Conservation (phyloP, 2,329 filamentous ascomycete genomes). For the Elsinoe arachidis region DNA sequence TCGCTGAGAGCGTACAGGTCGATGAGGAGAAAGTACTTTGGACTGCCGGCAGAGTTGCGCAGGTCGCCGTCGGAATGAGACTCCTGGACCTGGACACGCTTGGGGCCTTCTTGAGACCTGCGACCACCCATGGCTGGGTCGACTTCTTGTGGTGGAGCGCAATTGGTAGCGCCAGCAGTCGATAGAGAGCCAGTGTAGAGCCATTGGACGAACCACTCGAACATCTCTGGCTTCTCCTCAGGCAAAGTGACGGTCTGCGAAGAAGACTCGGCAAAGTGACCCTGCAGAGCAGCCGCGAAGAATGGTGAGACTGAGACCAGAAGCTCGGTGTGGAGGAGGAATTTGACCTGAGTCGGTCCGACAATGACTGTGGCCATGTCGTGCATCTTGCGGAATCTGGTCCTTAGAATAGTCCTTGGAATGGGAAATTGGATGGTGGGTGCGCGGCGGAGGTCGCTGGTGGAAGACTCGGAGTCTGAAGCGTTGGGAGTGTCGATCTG, state of each 20-base stretch:
- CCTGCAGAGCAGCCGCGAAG: conserved; percentile 43
- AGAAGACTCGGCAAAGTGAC: conserved; percentile 38
- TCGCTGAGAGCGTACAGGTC: conserved; percentile 41
- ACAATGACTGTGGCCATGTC: conserved; percentile 33
- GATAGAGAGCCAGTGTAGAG: conserved; percentile 38
- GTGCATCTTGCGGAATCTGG: conserved; percentile 32
- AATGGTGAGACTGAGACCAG: conserved; percentile 41
- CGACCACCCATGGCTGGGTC: conserved; percentile 15
- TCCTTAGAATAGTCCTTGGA: conserved; percentile 23
- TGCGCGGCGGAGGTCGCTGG: conserved; percentile 5
- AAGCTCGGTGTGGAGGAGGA: conserved; percentile 41
- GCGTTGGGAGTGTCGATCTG: conserved; percentile 7
- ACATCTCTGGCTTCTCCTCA: conserved; percentile 37
- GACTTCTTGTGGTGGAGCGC: neutral
- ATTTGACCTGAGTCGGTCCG: conserved; percentile 30
- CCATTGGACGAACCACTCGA: conserved; percentile 45
- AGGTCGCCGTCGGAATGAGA: conserved; percentile 27
- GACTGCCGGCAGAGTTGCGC: conserved; percentile 38
- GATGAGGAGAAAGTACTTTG: conserved; percentile 43
- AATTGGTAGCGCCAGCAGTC: conserved; percentile 13
- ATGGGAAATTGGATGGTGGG: conserved; percentile 15
- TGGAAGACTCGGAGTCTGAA: conserved; percentile 1
- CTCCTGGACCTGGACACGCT: neutral
- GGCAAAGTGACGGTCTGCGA: conserved; percentile 36
- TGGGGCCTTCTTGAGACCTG: conserved; percentile 13